phyloP scores from a whole-genome alignment of 192 early-diverging fungal species.

The Backusella liffmaniae region DNA sequence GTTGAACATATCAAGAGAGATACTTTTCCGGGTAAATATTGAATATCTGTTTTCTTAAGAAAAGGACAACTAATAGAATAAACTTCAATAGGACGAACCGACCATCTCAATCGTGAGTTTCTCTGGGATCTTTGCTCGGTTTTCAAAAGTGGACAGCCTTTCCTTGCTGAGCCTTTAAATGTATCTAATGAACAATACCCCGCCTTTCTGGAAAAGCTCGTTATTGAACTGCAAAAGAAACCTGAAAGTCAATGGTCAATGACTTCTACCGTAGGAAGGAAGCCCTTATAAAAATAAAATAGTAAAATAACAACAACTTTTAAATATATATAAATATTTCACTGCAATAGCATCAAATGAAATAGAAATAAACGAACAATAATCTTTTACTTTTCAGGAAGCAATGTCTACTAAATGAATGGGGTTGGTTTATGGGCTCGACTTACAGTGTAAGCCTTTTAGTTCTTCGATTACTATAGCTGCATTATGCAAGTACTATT shows the following conservation, averaged over 20 bases:
- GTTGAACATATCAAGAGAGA: slow-evolving; percentile 2
- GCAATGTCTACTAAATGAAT: no score
- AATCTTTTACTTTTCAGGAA: no score
- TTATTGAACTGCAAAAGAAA: slow-evolving; percentile 13
- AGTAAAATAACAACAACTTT: no score
- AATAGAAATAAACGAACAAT: no score
- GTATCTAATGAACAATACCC: slow-evolving; percentile 20
- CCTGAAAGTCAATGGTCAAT: slow-evolving; percentile 18
- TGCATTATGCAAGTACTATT: no score
- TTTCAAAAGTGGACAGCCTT: slow-evolving; percentile 20
- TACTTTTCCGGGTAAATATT: slow-evolving; percentile 1
- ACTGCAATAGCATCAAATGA: no score
- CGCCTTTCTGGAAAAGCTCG: slow-evolving; percentile 9
- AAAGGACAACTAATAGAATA: not conserved
- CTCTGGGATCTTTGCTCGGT: slow-evolving; percentile 11
- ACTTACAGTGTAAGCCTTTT: no score
- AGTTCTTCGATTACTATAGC: no score
- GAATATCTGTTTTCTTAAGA: not conserved
- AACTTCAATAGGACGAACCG: not conserved
- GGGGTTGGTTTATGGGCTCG: no score
- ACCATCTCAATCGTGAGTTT: slow-evolving; percentile 22
- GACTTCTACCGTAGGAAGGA: not conserved
- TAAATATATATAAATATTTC: no score
- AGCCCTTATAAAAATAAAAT: not conserved
- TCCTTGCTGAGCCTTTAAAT: slow-evolving; percentile 6